Conservation (phyloP, 768 basidiomycete species). For the Lentinula sp. region DNA sequence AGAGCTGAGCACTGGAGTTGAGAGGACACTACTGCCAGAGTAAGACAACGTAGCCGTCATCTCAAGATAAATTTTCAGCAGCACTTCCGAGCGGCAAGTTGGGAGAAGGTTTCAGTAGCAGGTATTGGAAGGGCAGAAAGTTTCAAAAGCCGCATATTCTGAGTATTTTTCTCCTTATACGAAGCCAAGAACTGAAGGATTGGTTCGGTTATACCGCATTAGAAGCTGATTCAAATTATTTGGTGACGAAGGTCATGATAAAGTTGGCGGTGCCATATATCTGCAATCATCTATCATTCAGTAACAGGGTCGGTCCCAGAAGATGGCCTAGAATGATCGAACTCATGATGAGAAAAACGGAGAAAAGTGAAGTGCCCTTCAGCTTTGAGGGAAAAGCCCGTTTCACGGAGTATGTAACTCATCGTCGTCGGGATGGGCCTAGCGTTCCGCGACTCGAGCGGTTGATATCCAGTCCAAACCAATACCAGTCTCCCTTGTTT, state of each 20-base stretch:
- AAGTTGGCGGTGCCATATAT: background rate
- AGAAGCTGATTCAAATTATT: background rate
- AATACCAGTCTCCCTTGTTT: no score
- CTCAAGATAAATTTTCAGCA: background rate
- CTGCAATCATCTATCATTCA: background rate
- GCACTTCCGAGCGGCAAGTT: no score
- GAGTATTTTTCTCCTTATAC: background rate
- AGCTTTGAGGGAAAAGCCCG: no score
- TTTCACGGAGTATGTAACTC: no score
- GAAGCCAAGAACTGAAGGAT: background rate
- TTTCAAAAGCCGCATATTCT: background rate
- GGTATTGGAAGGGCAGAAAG: background rate
- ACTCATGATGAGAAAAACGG: background rate
- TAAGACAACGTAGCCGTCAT: background rate
- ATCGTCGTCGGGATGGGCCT: no score
- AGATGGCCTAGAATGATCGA: background rate
- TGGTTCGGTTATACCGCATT: background rate
- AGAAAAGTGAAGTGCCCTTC: background rate
- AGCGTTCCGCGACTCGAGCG: no score
- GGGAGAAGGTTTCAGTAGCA: background rate
- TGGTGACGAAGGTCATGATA: background rate
- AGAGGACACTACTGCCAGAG: constrained; percentile 2
- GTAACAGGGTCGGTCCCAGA: background rate
- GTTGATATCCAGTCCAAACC: no score
- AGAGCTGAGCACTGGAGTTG: constrained; percentile 2